Conservation (phyloP, 306 rosid genomes). For the Acacia confusa region DNA sequence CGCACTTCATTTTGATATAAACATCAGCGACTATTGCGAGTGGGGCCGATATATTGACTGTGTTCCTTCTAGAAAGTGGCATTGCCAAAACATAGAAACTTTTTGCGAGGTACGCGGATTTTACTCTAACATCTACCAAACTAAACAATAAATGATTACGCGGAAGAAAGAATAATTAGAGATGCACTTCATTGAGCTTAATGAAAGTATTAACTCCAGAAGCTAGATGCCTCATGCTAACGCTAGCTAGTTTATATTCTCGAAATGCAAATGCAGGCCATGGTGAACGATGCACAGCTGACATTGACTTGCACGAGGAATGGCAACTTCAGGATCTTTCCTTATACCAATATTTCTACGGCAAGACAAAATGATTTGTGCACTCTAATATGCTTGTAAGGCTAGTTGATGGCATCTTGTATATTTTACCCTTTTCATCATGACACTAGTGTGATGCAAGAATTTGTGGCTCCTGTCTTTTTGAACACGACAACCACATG, state of each 20-base stretch:
- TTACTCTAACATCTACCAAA: conserved; percentile 31
- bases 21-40: conserved; percentile 75
- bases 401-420: conserved; percentile 18
- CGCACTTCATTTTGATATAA: conserved; percentile 60
- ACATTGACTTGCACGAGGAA: conserved; percentile 78
- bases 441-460: conserved; percentile 2
- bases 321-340: conserved; percentile 78
- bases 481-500: conserved; percentile 16
- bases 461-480: conserved; percentile 7
- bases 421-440: conserved; percentile 17
- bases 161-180: not conserved
- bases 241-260: conserved; percentile 32
- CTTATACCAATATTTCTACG: conserved; percentile 67
- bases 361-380: conserved; percentile 79
- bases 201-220: conserved; percentile 1
- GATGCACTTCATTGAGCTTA: conserved; percentile 17
- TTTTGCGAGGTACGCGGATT: conserved; percentile 71
- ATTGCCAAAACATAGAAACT: conserved; percentile 55
- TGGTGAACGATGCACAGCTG: conserved; percentile 77
- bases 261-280: conserved; percentile 78
- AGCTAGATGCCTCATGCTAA: conserved; percentile 25
- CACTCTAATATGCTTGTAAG: conserved; percentile 58
- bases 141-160: not conserved
- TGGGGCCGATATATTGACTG: conserved; percentile 84
- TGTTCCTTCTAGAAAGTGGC: conserved; percentile 73